These are phyloP conservation scores for Hypoxylon sp. DNA, from an alignment of 2,329 filamentous ascomycete genomes.

Conservation along the genomic window DNA sequence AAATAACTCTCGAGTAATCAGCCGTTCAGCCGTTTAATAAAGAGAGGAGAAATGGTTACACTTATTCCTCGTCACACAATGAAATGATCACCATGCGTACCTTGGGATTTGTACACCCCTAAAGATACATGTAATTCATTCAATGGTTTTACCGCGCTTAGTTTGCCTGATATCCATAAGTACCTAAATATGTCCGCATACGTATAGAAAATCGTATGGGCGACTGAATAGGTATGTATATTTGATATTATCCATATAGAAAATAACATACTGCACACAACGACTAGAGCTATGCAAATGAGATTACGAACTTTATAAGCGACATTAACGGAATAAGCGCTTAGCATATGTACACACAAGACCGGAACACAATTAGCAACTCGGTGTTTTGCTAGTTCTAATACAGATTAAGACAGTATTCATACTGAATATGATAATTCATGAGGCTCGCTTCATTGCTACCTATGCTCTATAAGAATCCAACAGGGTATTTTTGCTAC, in stretches of 20 bases:
- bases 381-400: background rate
- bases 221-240: no score
- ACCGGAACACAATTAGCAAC: background rate
- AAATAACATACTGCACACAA: background rate
- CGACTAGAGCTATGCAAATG: background rate
- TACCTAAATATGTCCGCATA: no score
- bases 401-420: background rate
- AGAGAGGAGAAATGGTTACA: background rate
- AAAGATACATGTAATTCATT: background rate
- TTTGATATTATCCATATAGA: background rate
- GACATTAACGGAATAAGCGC: background rate
- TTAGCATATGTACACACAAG: background rate
- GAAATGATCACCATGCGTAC: background rate
- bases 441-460: background rate
- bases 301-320: background rate
- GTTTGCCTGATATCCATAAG: background rate
- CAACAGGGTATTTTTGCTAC: background rate
- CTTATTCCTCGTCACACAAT: background rate
- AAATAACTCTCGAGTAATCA: conserved; percentile 21
- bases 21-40: background rate
- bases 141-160: background rate
- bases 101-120: background rate
- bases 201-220: no score
- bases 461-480: background rate
- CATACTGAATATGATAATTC: background rate